Conservation (phyloP, 257 asterid genomes). For the Solanum tacnaense region DNA sequence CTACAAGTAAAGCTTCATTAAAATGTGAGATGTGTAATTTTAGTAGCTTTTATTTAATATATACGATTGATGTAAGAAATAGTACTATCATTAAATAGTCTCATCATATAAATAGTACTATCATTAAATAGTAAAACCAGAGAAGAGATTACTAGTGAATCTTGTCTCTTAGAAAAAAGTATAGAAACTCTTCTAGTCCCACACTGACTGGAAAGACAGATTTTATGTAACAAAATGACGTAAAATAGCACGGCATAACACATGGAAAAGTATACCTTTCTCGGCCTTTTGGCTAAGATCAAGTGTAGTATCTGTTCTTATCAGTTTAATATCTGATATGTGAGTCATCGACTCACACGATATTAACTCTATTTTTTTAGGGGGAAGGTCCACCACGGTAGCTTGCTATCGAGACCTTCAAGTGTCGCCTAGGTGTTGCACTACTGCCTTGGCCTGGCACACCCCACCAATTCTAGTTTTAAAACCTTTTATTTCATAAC, state of each 20-base stretch:
- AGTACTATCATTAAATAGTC: no score
- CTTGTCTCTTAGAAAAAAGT: no score
- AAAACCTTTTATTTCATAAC: no score
- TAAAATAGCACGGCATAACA: neutral
- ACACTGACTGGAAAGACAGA: neutral
- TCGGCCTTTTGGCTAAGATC: conserved; percentile 77
- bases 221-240: neutral
- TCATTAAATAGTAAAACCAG: no score
- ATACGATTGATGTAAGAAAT: no score
- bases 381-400: no score
- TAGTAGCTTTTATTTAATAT: no score
- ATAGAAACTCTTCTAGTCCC: neutral
- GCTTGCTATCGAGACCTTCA: no score
- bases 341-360: neutral
- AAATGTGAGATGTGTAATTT: no score
- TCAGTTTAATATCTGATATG: conserved; percentile 14
- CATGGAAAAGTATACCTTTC: conserved; percentile 33
- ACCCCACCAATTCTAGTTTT: neutral
- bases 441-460: neutral
- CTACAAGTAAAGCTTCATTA: no score
- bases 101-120: no score
- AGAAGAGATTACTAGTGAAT: no score
- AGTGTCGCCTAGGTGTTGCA: neutral
- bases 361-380: neutral
- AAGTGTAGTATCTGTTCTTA: conserved; percentile 70